phyloP scores from a whole-genome alignment of 164 flowering plant genomes.

The Vitis rotundifolia region DNA sequence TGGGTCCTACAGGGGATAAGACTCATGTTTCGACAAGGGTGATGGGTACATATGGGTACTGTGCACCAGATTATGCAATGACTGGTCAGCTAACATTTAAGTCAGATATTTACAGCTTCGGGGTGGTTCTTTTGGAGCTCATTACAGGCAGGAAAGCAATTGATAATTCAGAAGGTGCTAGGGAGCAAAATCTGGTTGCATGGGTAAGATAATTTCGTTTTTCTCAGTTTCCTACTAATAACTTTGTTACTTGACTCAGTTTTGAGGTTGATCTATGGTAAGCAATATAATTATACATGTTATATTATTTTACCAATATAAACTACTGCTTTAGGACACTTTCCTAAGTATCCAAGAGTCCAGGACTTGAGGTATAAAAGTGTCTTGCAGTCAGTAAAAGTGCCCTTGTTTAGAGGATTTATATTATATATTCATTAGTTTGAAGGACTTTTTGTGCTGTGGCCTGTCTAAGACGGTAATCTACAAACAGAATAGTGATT shows the following conservation, averaged over 20 bases:
- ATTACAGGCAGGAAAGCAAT: conserved; percentile 86
- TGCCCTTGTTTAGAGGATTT: too few relatives aligned
- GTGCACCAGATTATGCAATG: conserved; percentile 95
- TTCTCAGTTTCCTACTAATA: neutral
- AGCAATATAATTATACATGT: neutral
- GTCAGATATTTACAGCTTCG: conserved; percentile 88
- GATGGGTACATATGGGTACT: conserved; percentile 92
- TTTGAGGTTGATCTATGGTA: neutral
- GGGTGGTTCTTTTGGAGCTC: conserved; percentile 87
- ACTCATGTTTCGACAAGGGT: conserved; percentile 90
- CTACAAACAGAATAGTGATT: too few relatives aligned
- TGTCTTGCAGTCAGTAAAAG: too few relatives aligned
- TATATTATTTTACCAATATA: neutral
- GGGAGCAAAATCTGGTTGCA: conserved; percentile 73
- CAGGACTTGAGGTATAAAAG: too few relatives aligned
- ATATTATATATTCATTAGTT: too few relatives aligned
- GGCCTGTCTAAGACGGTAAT: too few relatives aligned
- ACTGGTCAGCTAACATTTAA: conserved; percentile 84
- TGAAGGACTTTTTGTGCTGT: too few relatives aligned
- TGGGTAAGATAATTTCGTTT: conserved; percentile 59
- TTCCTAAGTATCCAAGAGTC: too few relatives aligned
- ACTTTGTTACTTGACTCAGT: neutral
- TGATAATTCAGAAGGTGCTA: conserved; percentile 42
- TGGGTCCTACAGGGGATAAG: conserved; percentile 80
- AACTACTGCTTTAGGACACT: too few relatives aligned